Evolutionary conservation across 2,329 filamentous ascomycete genomes (phyloP), one percentile per base, ranked within the genome.

Genomic region (Cladosporium oxysporum): DNA sequence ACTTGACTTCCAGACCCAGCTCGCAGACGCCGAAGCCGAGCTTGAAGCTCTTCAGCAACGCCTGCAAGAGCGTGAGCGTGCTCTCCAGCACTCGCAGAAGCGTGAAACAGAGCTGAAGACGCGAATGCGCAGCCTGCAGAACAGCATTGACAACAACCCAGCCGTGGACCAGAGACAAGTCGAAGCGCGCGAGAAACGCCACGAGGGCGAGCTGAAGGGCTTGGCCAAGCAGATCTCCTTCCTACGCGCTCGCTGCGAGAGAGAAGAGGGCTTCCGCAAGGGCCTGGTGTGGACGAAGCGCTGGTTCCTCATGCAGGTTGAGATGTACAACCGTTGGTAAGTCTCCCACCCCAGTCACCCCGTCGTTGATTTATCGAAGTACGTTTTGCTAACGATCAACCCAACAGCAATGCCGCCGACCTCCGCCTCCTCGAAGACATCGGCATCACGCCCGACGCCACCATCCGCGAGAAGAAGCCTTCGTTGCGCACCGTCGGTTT

Each of bases 171-270:
- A 47, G 21, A 52, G 47, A 37, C n/a, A 57, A 12, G 5, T 55
- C 33, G 70, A 72, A 21, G 84, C 87, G 65, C 88, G 90, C 55
- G 88, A 92, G 73, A 87, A 87, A 70, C 83, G 86, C 53, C 91
- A 95, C 76, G 82, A 84, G 72, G 89, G 88, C 77, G 91, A 96
- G 79, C 82, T 97, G 62, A 87, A 89, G 71, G 94, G 94, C 21
- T 84, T 98, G 75, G 87, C 88, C 62, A 91, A 95, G 80, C 93
- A 98, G 79, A 94, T 98, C 76, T 87, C 93, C 73, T 98, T 91
- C 88, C 87, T 98, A 77, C 88, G 93, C 73, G 91, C 92, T 1
- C 88, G 90, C 62, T 91, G 91, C 81, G 85, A 87, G 75, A 87
- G 95, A 35, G 94, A 97, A 79, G 88, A 91, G 71, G 87, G 86